Base-by-base conservation (phyloP, 2,329 filamentous ascomycete genomes). In the Cercospora sp. region DNA sequence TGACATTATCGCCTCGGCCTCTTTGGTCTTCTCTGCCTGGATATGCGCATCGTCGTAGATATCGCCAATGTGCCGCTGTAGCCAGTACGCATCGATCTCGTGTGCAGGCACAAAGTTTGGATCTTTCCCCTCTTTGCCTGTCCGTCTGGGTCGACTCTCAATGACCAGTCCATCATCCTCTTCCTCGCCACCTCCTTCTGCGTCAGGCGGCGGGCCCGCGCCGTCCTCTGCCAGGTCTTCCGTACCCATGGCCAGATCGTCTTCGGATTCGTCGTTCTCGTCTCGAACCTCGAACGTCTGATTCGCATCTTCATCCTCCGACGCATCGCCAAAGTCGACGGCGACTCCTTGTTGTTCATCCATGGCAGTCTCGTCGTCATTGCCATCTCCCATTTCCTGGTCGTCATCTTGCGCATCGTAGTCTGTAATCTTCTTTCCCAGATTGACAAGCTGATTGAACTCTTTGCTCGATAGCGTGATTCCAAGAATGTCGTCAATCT, bases 341-440 rank as follows among this genome's bases (percentile, higher is more conserved):
- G 96, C 95, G 57, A 99, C 95, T 84, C 95, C 95, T 79, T 99
- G 93, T 60, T 93, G 90, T 75, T 97, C 94, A 76, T 97, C 95
- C 60, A 97, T 88, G 78, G 97, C 94, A 31, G 87, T 85, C 28
- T 82, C 90, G 57, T 90, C 91, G 18, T 84, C 87, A 23, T 84
- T 86, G 30, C 88, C 86, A 67, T 87, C 90, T 31, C 88, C 90
- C 84, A 93, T 91, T 67, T 93, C 90, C 72, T 97, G 94, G 71
- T 98, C 94, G 33, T 97, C 95, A 72, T 98, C 94, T 78, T 98
- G 93, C 45, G 92, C 92, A 80, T 98, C 92, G 80, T 98, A 99
- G 79, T 99, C 95, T 60, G 95, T 99, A 71, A 99, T 97, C 82
- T 99, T 99, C 84, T 99, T 99, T 72, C 94, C 93, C 53, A 99